Conservation (phyloP, 2,329 filamentous ascomycete genomes). For the Calonectria hongkongensis region DNA sequence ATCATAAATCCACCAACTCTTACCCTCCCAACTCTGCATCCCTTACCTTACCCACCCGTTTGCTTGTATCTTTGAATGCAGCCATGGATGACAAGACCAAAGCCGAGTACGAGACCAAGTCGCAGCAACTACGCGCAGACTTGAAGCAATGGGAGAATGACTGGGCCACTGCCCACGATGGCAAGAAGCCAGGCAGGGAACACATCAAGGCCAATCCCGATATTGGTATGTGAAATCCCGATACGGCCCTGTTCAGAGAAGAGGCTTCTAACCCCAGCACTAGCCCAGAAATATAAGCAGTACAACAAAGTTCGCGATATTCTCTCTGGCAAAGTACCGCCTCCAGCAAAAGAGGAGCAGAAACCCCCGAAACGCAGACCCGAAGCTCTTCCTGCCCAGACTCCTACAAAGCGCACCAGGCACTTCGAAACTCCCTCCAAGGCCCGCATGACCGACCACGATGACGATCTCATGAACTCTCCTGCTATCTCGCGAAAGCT, state of each 20-base stretch:
- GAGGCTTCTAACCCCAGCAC: conserved; percentile 9
- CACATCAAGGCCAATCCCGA: conserved; percentile 84
- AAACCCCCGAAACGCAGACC: conserved; percentile 65
- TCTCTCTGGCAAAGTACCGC: conserved; percentile 71
- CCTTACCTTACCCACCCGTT: not conserved
- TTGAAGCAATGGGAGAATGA: conserved; percentile 84
- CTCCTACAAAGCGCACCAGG: conserved; percentile 72
- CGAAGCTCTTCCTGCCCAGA: conserved; percentile 61
- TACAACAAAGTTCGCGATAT: conserved; percentile 81
- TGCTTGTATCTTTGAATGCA: conserved; percentile 13
- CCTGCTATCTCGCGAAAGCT: conserved; percentile 75
- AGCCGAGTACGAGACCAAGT: conserved; percentile 68
- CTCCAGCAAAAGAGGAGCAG: conserved; percentile 62
- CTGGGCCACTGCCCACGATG: conserved; percentile 77
- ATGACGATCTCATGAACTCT: conserved; percentile 70
- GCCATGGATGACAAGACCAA: conserved; percentile 69
- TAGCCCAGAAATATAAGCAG: conserved; percentile 84
- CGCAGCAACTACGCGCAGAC: conserved; percentile 76
- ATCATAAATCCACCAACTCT: not conserved
- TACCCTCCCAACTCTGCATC: not conserved
- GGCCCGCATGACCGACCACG: conserved; percentile 54
- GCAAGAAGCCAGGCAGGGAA: conserved; percentile 81
- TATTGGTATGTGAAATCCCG: conserved; percentile 74
- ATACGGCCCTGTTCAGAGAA: not conserved
- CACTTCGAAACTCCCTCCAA: conserved; percentile 69